Evolutionary conservation across 2,329 filamentous ascomycete species (phyloP).

Genomic region (Alternaria infectoria): DNA sequence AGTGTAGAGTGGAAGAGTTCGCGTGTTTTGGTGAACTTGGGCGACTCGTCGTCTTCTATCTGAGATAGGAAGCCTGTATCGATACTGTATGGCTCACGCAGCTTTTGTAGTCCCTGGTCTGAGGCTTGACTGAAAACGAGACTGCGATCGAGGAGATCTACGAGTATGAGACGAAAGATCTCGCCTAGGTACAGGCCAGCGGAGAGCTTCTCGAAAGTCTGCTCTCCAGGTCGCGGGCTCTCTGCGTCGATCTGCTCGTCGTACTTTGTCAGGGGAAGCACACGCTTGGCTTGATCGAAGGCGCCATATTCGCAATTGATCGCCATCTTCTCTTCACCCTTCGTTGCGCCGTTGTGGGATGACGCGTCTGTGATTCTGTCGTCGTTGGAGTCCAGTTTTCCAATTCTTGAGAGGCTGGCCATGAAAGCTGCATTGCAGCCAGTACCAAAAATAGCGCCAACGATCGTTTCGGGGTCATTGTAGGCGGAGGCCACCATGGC

Average conservation of each 20-base stretch:
- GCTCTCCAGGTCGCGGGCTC: slow-evolving; percentile 54
- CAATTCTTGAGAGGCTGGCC: slow-evolving; percentile 80
- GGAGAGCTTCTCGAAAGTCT: slow-evolving; percentile 55
- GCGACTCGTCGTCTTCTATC: slow-evolving; percentile 70
- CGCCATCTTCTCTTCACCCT: slow-evolving; percentile 64
- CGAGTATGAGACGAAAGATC: slow-evolving; percentile 53
- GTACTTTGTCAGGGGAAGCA: slow-evolving; percentile 81
- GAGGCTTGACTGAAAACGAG: slow-evolving; percentile 70
- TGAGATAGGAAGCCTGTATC: slow-evolving; percentile 89
- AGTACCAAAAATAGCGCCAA: slow-evolving; percentile 92
- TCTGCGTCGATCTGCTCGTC: slow-evolving; percentile 53
- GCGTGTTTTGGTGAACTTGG: slow-evolving; percentile 23
- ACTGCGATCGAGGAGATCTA: slow-evolving; percentile 68
- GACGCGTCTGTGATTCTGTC: neutral
- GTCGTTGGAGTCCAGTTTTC: slow-evolving; percentile 65
- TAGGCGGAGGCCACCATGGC: slow-evolving; percentile 90
- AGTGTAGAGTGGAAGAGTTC: slow-evolving; percentile 30
- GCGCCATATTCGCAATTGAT: slow-evolving; percentile 99
- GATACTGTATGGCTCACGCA: slow-evolving; percentile 81
- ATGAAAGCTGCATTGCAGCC: slow-evolving; percentile 95
- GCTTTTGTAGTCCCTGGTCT: slow-evolving; percentile 57
- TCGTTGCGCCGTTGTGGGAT: neutral
- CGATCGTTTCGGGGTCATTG: slow-evolving; percentile 81
- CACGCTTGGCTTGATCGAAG: slow-evolving; percentile 91
- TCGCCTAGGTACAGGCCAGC: slow-evolving; percentile 56